These are phyloP conservation scores for Claviceps capensis DNA, from an alignment of 2,329 filamentous ascomycete genomes.

Conservation along the genomic window DNA sequence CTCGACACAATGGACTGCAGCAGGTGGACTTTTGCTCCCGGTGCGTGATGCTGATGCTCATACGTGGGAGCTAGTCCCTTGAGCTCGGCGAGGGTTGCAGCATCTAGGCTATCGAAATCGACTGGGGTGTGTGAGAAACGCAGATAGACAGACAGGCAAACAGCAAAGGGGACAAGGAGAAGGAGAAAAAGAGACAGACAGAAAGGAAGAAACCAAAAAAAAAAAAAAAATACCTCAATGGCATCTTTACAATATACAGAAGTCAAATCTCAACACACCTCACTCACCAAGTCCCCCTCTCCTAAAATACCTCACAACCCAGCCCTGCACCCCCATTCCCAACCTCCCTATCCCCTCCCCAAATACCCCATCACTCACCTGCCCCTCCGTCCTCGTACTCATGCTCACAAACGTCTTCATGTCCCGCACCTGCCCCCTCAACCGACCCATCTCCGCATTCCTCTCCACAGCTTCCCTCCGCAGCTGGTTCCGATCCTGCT, in stretches of 20 bases:
- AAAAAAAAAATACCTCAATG: not conserved
- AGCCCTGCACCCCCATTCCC: conserved; percentile 58
- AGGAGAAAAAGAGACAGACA: not conserved
- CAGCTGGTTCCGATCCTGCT: conserved; percentile 34
- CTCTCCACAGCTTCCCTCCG: conserved; percentile 30
- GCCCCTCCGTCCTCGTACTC: conserved; percentile 46
- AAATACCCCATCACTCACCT: conserved; percentile 53
- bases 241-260: no score
- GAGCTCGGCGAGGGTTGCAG: conserved; percentile 28
- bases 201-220: not conserved
- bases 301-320: conserved; percentile 57
- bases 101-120: conserved; percentile 31
- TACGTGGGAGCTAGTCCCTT: conserved; percentile 43
- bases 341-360: conserved; percentile 46
- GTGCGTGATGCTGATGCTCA: conserved; percentile 37
- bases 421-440: conserved; percentile 48
- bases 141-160: not conserved
- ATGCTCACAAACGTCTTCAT: conserved; percentile 61
- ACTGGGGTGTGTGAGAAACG: not conserved
- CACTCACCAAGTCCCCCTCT: conserved; percentile 41
- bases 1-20: conserved; percentile 48
- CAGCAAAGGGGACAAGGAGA: no score
- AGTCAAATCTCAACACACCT: no score
- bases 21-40: conserved; percentile 43
- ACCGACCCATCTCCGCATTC: conserved; percentile 42